These are phyloP conservation scores for Setaria viridis DNA, from an alignment of 202 grass and related monocot species.

Conservation along the genomic window DNA sequence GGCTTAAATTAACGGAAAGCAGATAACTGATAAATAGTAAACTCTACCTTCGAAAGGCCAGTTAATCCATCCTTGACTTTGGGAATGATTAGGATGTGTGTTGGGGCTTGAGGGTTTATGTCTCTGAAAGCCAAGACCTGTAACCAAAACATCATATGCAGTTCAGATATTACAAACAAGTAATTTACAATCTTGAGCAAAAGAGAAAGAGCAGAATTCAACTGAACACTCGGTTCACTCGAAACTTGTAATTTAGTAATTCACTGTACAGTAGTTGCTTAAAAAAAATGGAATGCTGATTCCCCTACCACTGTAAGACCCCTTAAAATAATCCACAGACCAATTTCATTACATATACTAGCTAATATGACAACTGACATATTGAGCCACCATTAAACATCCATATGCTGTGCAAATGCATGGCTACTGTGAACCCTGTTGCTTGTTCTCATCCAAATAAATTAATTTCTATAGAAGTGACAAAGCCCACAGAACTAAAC, in stretches of 20 bases:
- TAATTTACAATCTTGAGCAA: background rate
- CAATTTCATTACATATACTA: background rate
- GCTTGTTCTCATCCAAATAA: background rate
- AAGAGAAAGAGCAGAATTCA: background rate
- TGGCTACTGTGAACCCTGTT: background rate
- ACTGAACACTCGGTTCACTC: background rate
- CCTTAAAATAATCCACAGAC: background rate
- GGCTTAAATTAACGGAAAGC: background rate
- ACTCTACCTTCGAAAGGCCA: slow-evolving; percentile 81
- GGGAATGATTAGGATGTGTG: slow-evolving; percentile 84
- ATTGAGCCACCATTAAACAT: background rate
- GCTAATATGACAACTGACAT: background rate
- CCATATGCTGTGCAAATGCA: background rate
- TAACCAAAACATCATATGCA: slow-evolving; percentile 13
- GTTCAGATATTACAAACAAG: background rate
- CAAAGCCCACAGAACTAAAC: background rate
- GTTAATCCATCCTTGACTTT: slow-evolving; percentile 90
- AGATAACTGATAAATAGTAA: background rate
- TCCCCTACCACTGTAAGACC: background rate
- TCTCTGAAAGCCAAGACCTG: slow-evolving; percentile 95
- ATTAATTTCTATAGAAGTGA: background rate
- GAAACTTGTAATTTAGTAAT: background rate
- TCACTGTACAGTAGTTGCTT: background rate
- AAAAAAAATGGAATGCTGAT: background rate
- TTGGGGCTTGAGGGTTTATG: slow-evolving; percentile 86